Evolutionary conservation across 2,329 filamentous ascomycete species (phyloP).

Genomic region (Penicillium sp.): DNA sequence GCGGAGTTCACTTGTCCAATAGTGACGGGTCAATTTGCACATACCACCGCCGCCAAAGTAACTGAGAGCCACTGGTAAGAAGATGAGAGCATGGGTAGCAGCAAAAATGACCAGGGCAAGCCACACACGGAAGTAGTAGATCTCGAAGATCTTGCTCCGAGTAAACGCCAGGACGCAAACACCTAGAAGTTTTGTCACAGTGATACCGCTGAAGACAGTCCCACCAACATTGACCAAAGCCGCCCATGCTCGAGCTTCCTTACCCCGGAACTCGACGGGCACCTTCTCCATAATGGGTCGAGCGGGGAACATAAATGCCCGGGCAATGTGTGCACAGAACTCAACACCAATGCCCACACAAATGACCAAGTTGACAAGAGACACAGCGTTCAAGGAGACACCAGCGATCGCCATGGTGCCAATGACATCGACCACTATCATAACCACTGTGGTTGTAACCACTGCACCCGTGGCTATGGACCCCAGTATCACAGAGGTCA

Average conservation of each 20-base stretch:
- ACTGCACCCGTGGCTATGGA: conserved; percentile 77
- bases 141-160: conserved; percentile 96
- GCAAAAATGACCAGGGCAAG: conserved; percentile 86
- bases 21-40: conserved; percentile 18
- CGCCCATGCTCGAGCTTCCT: conserved; percentile 85
- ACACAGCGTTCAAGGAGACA: conserved; percentile 92
- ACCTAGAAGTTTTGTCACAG: conserved; percentile 88
- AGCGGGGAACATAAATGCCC: conserved; percentile 92
- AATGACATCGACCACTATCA: conserved; percentile 92
- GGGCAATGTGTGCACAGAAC: conserved; percentile 94
- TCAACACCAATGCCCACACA: conserved; percentile 96
- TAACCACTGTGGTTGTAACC: conserved; percentile 81
- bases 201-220: conserved; percentile 94
- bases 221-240: conserved; percentile 92
- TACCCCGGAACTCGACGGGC: conserved; percentile 72
- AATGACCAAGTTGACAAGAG: conserved; percentile 92
- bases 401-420: conserved; percentile 87
- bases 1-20: conserved; percentile 10
- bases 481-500: conserved; percentile 78
- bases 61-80: conserved; percentile 85
- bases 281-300: conserved; percentile 76
- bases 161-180: conserved; percentile 93
- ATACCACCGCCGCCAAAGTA: conserved; percentile 75
- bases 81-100: conserved; percentile 81
- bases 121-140: conserved; percentile 99